Evolutionary conservation across 2,329 filamentous ascomycete genomes (phyloP).

Genomic region (Arachnomyces sp.): DNA sequence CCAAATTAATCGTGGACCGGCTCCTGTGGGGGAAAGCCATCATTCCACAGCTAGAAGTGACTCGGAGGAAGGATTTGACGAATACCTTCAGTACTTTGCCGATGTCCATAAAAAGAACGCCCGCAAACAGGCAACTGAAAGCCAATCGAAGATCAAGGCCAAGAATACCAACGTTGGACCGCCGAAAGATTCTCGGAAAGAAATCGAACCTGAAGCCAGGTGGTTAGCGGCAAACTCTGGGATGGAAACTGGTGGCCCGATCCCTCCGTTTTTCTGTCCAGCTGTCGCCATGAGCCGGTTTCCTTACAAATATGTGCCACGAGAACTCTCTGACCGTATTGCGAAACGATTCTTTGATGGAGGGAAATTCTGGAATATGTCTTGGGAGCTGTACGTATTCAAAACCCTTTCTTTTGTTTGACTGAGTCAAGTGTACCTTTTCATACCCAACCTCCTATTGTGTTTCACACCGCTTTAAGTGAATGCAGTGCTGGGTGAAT

Average conservation of each 20-base stretch:
- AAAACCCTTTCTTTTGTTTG: background rate
- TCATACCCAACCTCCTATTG: too few species aligned
- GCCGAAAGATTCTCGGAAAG: background rate
- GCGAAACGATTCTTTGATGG: constrained; percentile 33
- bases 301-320: constrained; percentile 36
- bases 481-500: too few species aligned
- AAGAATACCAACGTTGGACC: background rate
- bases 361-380: constrained; percentile 44
- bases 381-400: constrained; percentile 68
- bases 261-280: constrained; percentile 29
- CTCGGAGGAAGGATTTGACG: constrained; percentile 11
- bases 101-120: constrained; percentile 12
- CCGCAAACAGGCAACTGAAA: constrained; percentile 2
- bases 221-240: too few species aligned
- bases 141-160: background rate
- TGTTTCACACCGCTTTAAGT: too few species aligned
- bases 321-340: constrained; percentile 24
- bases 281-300: constrained; percentile 32
- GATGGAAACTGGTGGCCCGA: too few species aligned
- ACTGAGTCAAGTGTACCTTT: background rate
- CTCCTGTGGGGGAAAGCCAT: background rate
- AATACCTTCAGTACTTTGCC: constrained; percentile 14
- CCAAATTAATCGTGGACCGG: background rate
- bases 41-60: constrained; percentile 8
- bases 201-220: too few species aligned